Evolutionary conservation across 148 eudicot genomes (phyloP), one percentile per base, ranked within the genome.

Genomic region (Arbutus unedo): DNA sequence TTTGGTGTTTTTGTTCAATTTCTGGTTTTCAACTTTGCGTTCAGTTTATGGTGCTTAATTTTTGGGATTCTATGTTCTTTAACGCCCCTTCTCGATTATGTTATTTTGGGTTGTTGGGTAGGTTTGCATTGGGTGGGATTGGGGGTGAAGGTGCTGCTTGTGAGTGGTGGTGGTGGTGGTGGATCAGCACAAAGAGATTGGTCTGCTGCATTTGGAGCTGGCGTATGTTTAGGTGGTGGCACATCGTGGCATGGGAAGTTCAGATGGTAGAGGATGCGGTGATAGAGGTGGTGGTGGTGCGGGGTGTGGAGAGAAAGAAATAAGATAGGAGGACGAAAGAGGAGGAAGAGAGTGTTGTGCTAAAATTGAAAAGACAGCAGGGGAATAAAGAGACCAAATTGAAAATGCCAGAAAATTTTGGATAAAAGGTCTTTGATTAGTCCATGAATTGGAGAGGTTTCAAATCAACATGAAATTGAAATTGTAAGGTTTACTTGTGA

Each of bases 1-100:
- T 64, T 64, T 64, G 70, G 70, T 64, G 25, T 64, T 21, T 64
- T 64, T 64, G 70, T 64, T 64, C 41, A 64, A 21, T 64, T 64
- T 66, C 43, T 66, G 71, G 16, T 16, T 3, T 60, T 60, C 66
- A 60, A 60, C 25, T 60, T 60, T 8, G 66, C 25, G 66, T 60
- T 64, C 70, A 64, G 10, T 21, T 3, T 60, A 21, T 5, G 4
- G 41, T 23, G 14, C 23, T 64, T 38, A 64, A 64, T 31, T 64
- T 66, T 43, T 4, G 6, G 4, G 11, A 1, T 64, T 25, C 44
- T 25, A 66, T 66, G 71, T 66, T 50, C 4, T 43, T 66, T 25
- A n/a, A 9, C 71, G 38, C 38, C 38, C 38, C 38, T 31, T 31
- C 38, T 31, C 31, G 54, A 50, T 50, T 50, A 10, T 51, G 54